phyloP scores from a whole-genome alignment of 495 filamentous ascomycete genomes.

The Trichoderma erinaceum region DNA sequence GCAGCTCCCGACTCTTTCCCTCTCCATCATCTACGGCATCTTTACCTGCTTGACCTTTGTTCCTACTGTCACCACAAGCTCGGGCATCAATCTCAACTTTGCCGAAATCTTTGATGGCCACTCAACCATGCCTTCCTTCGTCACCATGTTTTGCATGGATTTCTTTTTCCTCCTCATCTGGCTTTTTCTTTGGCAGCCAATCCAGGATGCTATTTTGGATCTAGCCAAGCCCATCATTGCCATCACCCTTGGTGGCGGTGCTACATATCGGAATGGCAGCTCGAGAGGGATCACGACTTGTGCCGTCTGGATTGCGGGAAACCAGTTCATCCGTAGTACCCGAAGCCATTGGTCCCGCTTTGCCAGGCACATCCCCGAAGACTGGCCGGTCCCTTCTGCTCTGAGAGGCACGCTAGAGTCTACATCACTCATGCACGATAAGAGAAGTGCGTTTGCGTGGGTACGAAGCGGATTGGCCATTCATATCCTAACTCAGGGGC shows the following conservation, averaged over 20 bases:
- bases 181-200: slow-evolving; percentile 83
- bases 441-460: slow-evolving; percentile 46
- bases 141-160: slow-evolving; percentile 77
- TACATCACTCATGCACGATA: slow-evolving; percentile 39
- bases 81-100: slow-evolving; percentile 44
- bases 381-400: slow-evolving; percentile 12
- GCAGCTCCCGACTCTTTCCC: slow-evolving; percentile 85
- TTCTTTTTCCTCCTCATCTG: slow-evolving; percentile 73
- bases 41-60: slow-evolving; percentile 94
- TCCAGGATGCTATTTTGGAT: slow-evolving; percentile 84
- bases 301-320: slow-evolving; percentile 61
- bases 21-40: slow-evolving; percentile 85
- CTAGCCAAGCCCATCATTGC: slow-evolving; percentile 78
- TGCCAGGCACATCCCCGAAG: slow-evolving; percentile 31
- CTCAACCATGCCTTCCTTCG: slow-evolving; percentile 62
- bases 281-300: slow-evolving; percentile 70
- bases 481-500: slow-evolving; percentile 82
- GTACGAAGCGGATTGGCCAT: slow-evolving; percentile 63
- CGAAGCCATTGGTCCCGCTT: slow-evolving; percentile 57
- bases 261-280: slow-evolving; percentile 61
- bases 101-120: slow-evolving; percentile 47
- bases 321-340: slow-evolving; percentile 14
- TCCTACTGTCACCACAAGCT: slow-evolving; percentile 59
- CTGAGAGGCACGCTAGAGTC: slow-evolving; percentile 27
- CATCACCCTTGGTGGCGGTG: slow-evolving; percentile 21